phyloP scores from a whole-genome alignment of 78 protist genomes.

The Isochrysis galbana region DNA sequence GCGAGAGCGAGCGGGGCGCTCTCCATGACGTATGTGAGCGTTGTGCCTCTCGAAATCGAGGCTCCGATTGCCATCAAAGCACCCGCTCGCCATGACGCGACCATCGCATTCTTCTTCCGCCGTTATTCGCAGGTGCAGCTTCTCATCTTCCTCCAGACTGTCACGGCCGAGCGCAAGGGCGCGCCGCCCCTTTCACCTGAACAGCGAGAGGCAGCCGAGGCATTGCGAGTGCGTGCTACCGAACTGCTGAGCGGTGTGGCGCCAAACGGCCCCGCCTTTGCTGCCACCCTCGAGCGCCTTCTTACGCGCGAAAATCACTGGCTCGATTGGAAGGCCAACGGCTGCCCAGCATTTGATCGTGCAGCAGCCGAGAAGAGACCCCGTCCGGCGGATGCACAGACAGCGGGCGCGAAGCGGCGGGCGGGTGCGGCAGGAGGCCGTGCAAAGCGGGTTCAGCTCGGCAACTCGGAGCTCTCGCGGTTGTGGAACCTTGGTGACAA shows the following conservation, averaged over 20 bases:
- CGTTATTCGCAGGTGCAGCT: too few relatives aligned
- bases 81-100: too few relatives aligned
- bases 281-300: too few relatives aligned
- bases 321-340: not conserved
- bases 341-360: conserved; percentile 19
- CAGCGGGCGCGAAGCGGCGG: not conserved
- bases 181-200: not conserved
- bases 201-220: not conserved
- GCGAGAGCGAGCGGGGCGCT: too few relatives aligned
- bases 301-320: conserved; percentile 8
- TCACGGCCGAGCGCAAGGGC: not conserved
- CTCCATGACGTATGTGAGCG: too few relatives aligned
- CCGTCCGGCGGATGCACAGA: not conserved
- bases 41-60: too few relatives aligned
- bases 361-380: not conserved
- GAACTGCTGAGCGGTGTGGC: not conserved
- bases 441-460: not conserved
- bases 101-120: too few relatives aligned
- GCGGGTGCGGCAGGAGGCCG: not conserved
- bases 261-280: not conserved
- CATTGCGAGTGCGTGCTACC: not conserved
- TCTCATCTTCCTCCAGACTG: not conserved
- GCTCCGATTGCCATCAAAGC: too few relatives aligned
- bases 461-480: not conserved
- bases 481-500: conserved; percentile 4